Evolutionary conservation across 768 basidiomycete genomes (phyloP).

Genomic region (Fomitopsis pulvina): DNA sequence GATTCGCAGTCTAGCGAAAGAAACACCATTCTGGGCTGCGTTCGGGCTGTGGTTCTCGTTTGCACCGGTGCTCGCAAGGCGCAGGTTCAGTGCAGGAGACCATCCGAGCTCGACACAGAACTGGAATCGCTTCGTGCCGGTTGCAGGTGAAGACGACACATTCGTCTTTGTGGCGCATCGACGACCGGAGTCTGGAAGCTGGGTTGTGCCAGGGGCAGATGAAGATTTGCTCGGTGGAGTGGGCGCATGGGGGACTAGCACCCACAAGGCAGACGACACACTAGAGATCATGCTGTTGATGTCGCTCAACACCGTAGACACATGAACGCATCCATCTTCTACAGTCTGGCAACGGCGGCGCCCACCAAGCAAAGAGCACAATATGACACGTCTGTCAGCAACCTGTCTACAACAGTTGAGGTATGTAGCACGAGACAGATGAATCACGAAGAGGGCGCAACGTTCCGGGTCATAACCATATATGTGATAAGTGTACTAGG

Average conservation of each 20-base stretch:
- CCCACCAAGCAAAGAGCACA: neutral
- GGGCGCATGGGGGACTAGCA: constrained; percentile 38
- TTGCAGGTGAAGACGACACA: constrained; percentile 23
- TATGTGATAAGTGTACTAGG: too few relatives aligned
- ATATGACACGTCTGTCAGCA: too few relatives aligned
- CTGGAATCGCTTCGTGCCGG: constrained; percentile 19
- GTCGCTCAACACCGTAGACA: neutral
- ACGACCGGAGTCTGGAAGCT: constrained; percentile 47
- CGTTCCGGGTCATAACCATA: too few relatives aligned
- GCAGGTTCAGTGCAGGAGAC: neutral
- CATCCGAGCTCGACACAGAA: neutral
- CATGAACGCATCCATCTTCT: neutral
- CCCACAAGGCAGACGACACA: constrained; percentile 54
- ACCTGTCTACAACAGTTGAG: neutral
- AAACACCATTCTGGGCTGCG: constrained; percentile 70
- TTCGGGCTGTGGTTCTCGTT: constrained; percentile 78
- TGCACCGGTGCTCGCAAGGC: constrained; percentile 36
- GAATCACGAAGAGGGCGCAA: neutral
- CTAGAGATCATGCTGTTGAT: constrained; percentile 55
- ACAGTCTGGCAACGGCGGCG: too few relatives aligned
- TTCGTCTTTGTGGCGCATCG: constrained; percentile 62
- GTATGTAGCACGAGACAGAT: neutral
- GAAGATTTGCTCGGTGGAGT: constrained; percentile 49
- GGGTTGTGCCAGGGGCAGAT: constrained; percentile 49
- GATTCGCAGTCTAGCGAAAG: constrained; percentile 65